phyloP scores from a whole-genome alignment of 2,329 filamentous ascomycete species.

The Ascochyta rabiei region DNA sequence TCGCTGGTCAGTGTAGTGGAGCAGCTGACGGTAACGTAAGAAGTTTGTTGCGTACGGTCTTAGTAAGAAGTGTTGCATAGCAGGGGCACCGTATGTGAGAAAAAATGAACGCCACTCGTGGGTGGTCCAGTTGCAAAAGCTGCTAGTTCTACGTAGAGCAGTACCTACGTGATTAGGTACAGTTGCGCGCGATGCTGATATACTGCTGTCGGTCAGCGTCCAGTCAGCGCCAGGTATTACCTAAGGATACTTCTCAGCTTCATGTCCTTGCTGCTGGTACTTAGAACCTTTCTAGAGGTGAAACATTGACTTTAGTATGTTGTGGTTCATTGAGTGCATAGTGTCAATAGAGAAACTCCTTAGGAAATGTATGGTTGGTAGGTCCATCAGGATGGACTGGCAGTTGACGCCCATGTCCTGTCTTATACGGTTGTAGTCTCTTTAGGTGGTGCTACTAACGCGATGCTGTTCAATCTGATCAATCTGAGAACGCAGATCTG shows the following conservation, averaged over 20 bases:
- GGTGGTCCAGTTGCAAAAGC: background rate
- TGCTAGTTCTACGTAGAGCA: background rate
- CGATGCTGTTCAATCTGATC: too few species aligned
- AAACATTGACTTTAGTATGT: background rate
- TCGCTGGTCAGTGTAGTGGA: background rate
- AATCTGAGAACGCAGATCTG: too few species aligned
- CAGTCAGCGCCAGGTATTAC: background rate
- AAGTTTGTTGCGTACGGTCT: background rate
- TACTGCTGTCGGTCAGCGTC: background rate
- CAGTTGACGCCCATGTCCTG: background rate
- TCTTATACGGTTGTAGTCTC: too few species aligned
- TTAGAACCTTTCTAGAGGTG: background rate
- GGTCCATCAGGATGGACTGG: background rate
- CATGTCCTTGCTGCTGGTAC: background rate
- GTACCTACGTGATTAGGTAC: background rate
- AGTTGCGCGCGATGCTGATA: background rate
- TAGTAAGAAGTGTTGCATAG: background rate
- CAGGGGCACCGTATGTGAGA: background rate
- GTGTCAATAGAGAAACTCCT: background rate
- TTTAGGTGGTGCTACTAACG: too few species aligned
- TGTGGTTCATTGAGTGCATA: too few species aligned
- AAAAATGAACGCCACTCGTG: background rate
- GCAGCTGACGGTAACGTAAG: background rate
- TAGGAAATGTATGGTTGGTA: background rate
- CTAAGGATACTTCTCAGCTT: background rate